A percentile compares a stretch with the other conserved stretches of the same genome.
phyloP scores from a whole-genome alignment of 768 basidiomycete genomes.

The Lentinula boryana region DNA sequence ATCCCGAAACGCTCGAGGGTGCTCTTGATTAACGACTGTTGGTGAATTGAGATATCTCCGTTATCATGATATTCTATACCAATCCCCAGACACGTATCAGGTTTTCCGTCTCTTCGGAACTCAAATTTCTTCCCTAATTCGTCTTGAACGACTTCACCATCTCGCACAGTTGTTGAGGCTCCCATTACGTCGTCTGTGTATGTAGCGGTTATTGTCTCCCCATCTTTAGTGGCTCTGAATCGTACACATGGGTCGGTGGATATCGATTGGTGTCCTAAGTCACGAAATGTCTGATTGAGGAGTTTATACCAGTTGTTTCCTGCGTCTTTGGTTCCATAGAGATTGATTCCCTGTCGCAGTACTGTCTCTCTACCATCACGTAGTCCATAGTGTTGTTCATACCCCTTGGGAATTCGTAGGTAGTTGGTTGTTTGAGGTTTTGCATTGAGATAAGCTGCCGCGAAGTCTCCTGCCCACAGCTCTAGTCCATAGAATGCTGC shows the following conservation, averaged over 20 bases:
- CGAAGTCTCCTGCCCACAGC: not conserved
- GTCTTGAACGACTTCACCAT: not conserved
- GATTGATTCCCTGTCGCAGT: not conserved
- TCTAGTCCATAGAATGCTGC: conserved; percentile 9
- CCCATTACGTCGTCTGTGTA: not conserved
- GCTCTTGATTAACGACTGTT: not conserved
- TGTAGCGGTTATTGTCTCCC: not conserved
- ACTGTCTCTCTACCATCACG: conserved; percentile 1
- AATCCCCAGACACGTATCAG: not conserved
- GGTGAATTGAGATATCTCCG: not conserved
- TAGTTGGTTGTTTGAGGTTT: not conserved
- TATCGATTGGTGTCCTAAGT: not conserved
- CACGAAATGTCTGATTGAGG: not conserved
- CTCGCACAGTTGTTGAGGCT: not conserved
- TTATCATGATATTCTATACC: not conserved
- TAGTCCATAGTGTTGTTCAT: not conserved
- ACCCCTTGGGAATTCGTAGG: not conserved
- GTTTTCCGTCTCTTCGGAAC: not conserved
- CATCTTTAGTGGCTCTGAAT: not conserved
- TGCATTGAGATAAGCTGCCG: not conserved
- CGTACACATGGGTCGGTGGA: not conserved
- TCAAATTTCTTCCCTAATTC: not conserved
- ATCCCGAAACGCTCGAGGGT: not conserved
- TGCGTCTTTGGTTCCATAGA: conserved; percentile 6
- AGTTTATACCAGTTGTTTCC: conserved; percentile 3